These are phyloP conservation scores for Sporothrix euskadiensis DNA, from an alignment of 2,329 filamentous ascomycete species.

Conservation along the genomic window DNA sequence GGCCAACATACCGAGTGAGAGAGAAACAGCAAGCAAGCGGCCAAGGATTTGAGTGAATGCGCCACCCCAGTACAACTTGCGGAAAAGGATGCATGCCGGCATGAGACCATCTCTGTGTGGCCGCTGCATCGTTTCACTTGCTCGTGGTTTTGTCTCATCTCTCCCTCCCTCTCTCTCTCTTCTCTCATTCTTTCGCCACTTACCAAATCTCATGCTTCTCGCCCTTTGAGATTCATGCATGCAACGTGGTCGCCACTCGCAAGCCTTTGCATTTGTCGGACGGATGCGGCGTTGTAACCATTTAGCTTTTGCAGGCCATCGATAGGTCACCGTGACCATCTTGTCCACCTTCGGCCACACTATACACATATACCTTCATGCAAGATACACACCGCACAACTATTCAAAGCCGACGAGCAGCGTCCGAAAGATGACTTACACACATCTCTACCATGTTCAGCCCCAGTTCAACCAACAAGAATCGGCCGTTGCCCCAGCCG, in stretches of 20 bases:
- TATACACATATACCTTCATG: not conserved
- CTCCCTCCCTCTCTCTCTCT: not conserved
- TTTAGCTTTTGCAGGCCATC: not conserved
- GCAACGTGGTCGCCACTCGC: not conserved
- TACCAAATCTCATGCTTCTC: not conserved
- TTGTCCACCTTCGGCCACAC: not conserved
- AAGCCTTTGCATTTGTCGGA: not conserved
- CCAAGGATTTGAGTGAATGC: not conserved
- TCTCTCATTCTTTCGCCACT: not conserved
- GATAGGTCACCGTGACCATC: not conserved
- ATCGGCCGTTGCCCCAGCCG: conserved; percentile 1
- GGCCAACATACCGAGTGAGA: not conserved
- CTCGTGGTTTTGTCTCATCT: not conserved
- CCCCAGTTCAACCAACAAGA: not conserved
- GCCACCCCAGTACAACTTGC: not conserved
- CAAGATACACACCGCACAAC: not conserved
- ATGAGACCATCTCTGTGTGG: not conserved
- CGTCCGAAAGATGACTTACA: not conserved
- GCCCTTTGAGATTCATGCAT: not conserved
- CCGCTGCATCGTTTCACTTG: not conserved
- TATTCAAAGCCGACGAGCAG: not conserved
- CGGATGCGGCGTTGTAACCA: not conserved
- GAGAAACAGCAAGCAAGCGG: not conserved
- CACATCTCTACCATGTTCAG: not conserved
- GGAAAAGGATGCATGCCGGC: not conserved